These are phyloP conservation scores for Exserohilum turcica DNA, from an alignment of 2,329 filamentous ascomycete genomes.

Conservation along the genomic window DNA sequence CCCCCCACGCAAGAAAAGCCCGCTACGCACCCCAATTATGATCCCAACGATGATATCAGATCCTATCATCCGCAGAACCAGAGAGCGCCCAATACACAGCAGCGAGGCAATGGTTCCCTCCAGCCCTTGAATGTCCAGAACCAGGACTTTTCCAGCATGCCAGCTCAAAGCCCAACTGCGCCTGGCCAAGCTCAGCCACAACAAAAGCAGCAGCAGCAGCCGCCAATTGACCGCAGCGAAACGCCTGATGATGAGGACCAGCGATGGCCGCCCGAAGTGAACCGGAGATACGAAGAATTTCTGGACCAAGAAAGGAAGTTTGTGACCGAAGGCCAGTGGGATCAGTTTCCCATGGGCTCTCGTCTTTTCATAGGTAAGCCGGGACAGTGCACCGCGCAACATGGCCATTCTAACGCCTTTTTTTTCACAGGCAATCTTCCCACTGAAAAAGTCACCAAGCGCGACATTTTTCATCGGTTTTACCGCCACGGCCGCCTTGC, in stretches of 20 bases:
- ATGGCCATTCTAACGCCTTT: conserved; percentile 19
- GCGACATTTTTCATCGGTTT: conserved; percentile 91
- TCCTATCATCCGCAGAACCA: conserved; percentile 57
- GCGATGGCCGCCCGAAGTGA: conserved; percentile 62
- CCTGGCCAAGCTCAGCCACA: conserved; percentile 36
- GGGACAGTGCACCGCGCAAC: not conserved
- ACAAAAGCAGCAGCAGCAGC: conserved; percentile 21
- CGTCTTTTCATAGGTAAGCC: conserved; percentile 78
- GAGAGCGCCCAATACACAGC: conserved; percentile 43
- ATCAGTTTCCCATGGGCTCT: conserved; percentile 76
- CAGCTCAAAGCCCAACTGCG: conserved; percentile 35
- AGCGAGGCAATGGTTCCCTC: conserved; percentile 30
- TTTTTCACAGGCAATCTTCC: conserved; percentile 75
- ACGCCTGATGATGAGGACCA: conserved; percentile 53
- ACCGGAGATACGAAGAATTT: conserved; percentile 74
- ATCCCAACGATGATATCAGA: conserved; percentile 55
- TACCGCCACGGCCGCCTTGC: conserved; percentile 83
- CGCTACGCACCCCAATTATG: conserved; percentile 55
- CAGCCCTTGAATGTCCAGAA: conserved; percentile 32
- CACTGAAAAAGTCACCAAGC: conserved; percentile 89
- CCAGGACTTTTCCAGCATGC: conserved; percentile 18
- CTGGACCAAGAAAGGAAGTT: conserved; percentile 74
- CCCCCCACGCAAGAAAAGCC: conserved; percentile 57
- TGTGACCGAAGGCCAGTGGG: conserved; percentile 79
- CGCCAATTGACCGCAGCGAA: conserved; percentile 31